Base-by-base conservation (phyloP, 2,329 filamentous ascomycete genomes). In the Pestalotiopsis sp. region DNA sequence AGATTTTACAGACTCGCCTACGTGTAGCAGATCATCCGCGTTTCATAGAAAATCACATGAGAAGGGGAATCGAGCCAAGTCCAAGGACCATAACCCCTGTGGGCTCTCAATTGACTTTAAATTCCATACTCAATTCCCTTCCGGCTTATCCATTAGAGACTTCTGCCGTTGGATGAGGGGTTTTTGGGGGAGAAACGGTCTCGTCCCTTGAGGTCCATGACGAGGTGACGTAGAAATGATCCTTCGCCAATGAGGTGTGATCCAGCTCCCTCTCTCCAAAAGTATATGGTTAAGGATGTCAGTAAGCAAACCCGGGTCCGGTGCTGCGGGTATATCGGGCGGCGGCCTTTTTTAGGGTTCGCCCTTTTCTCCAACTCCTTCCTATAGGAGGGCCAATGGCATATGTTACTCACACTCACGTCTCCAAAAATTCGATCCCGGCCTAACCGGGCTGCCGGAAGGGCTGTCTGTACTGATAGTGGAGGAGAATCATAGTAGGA, bases 191-290 rank as follows among this genome's bases (percentile, higher is more conserved):
- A 23, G 31, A 36, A 6, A 36, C 7, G 23, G 56, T 13, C 27
- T 36, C 36, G 13, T 23, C 5, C 23, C 39, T 31, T 13, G n/a
- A 64, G 61, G 36, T 45, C 61, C 39, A 64, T n/a, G 39, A 49
- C 38, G 20, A 23, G n/a, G 61, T 64, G 61, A 64, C 61, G 61
- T 64, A 45, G 61, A 39, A 25, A 52, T 64, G 61, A 64, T 20
- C 9, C 14, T 14, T 31, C n/a, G 20, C 61, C 61, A 64, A 64
- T 64, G 41, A 31, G 20, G 36, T 38, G 11, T 23, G 61, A 11
- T 25, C 12, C 27, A 20, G 31, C 61, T n/a, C 20, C 12, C 20
- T 12, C 61, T 6, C 17, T 23, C 14, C 38, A 17, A 64, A 45
- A 7, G 36, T 23, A 64, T 64, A 64, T 36, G 20, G n/a, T 64